These are phyloP conservation scores for Calonectria fujianensis DNA, from an alignment of 2,329 filamentous ascomycete species.

Conservation along the genomic window DNA sequence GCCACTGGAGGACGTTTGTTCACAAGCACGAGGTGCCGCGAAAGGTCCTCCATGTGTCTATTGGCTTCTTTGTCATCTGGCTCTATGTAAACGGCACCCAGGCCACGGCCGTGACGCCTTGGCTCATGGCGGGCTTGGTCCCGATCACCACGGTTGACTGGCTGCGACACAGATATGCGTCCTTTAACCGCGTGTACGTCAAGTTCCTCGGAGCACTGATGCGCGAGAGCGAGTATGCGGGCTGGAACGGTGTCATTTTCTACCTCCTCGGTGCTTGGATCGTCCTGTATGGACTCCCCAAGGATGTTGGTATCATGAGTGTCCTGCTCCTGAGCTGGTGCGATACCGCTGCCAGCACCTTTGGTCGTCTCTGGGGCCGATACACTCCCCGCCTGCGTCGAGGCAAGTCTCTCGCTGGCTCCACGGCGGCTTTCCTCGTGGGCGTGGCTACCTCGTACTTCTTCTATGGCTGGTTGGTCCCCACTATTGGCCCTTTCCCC, in stretches of 20 bases:
- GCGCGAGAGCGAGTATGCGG: constrained; percentile 95
- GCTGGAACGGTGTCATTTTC: constrained; percentile 98
- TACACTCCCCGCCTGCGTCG: constrained; percentile 90
- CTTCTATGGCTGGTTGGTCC: constrained; percentile 93
- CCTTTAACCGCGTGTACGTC: constrained; percentile 92
- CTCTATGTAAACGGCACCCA: constrained; percentile 89
- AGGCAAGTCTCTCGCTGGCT: constrained; percentile 95
- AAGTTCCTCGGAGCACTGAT: constrained; percentile 90
- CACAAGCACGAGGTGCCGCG: constrained; percentile 98
- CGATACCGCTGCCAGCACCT: constrained; percentile 96
- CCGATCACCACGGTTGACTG: constrained; percentile 90
- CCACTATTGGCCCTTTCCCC: constrained; percentile 78
- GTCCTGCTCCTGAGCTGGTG: constrained; percentile 97
- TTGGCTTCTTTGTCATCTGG: constrained; percentile 93
- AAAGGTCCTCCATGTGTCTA: constrained; percentile 94
- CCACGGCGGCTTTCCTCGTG: constrained; percentile 86
- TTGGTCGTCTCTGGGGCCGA: constrained; percentile 90
- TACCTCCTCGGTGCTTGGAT: constrained; percentile 94
- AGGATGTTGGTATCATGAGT: constrained; percentile 92
- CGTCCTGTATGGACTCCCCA: constrained; percentile 90
- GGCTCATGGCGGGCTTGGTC: constrained; percentile 85
- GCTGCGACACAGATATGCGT: constrained; percentile 86
- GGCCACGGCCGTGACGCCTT: constrained; percentile 85
- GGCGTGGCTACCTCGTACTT: constrained; percentile 88
- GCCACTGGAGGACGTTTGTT: constrained; percentile 92